Conservation (phyloP, 2,329 filamentous ascomycete genomes). For the Pseudogymnoascus sp. region DNA sequence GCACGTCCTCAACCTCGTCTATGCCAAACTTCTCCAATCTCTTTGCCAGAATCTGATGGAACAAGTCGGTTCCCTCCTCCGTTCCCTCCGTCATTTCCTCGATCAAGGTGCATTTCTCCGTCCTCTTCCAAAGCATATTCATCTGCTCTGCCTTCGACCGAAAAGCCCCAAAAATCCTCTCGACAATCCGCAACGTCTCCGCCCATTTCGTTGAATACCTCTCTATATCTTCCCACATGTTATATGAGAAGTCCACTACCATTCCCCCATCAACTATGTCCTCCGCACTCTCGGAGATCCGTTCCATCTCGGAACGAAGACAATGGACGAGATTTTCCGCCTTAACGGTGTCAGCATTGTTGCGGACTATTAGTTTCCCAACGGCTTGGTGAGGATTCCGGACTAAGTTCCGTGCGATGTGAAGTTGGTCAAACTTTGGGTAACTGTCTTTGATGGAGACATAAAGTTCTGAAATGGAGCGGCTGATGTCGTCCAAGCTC, state of each 20-base stretch:
- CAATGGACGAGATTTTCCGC: neutral
- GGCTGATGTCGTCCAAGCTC: neutral
- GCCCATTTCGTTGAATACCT: neutral
- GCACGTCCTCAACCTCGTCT: neutral
- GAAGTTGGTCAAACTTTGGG: too few species aligned
- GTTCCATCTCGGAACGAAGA: neutral
- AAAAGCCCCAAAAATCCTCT: too few species aligned
- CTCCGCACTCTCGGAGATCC: neutral
- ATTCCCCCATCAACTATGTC: neutral
- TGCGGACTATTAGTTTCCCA: too few species aligned
- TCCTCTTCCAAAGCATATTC: neutral
- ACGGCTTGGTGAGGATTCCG: neutral
- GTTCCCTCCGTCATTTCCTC: neutral
- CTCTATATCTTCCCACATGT: neutral
- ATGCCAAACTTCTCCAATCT: neutral
- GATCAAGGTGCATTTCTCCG: neutral
- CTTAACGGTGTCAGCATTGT: neutral
- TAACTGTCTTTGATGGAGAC: neutral
- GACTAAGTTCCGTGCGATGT: neutral
- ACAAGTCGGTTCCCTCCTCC: neutral
- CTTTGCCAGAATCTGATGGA: neutral
- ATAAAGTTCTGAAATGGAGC: neutral
- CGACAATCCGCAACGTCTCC: neutral
- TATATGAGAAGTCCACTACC: neutral
- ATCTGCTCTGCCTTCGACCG: neutral